phyloP scores from a whole-genome alignment of 768 basidiomycete species.

The Serendipita sp. region DNA sequence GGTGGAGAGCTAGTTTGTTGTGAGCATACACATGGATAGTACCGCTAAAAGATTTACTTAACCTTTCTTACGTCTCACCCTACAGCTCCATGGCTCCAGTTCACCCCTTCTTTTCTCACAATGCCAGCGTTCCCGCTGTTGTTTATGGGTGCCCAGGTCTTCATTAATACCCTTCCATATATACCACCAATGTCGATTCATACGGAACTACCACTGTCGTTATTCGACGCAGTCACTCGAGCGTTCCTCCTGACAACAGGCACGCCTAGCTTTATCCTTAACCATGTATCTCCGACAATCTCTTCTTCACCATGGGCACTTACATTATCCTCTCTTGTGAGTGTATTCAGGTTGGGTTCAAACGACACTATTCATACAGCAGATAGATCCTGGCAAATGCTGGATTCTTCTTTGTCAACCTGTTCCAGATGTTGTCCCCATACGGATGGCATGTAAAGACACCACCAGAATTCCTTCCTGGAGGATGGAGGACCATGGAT shows the following conservation, averaged over 20 bases:
- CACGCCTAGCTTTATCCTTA: conserved; percentile 49
- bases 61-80: background rate
- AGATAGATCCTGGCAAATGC: conserved; percentile 52
- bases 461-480: conserved; percentile 61
- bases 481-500: conserved; percentile 76
- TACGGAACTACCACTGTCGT: conserved; percentile 52
- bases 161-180: conserved; percentile 42
- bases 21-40: background rate
- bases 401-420: conserved; percentile 64
- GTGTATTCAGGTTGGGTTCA: conserved; percentile 14
- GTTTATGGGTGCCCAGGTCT: conserved; percentile 41
- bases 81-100: conserved; percentile 43
- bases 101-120: conserved; percentile 66
- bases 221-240: conserved; percentile 67
- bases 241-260: conserved; percentile 63
- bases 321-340: conserved; percentile 51
- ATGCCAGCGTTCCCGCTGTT: conserved; percentile 48
- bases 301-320: conserved; percentile 62
- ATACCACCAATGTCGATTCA: conserved; percentile 34
- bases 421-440: conserved; percentile 60
- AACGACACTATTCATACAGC: background rate
- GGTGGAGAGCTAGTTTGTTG: background rate
- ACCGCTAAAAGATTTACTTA: background rate
- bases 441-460: conserved; percentile 51
- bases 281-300: conserved; percentile 32